Percentiles rank a stretch among this genome's conserved stretches.
phyloP scores from a whole-genome alignment of 805 yeast species.

The Myxozyma geophila region DNA sequence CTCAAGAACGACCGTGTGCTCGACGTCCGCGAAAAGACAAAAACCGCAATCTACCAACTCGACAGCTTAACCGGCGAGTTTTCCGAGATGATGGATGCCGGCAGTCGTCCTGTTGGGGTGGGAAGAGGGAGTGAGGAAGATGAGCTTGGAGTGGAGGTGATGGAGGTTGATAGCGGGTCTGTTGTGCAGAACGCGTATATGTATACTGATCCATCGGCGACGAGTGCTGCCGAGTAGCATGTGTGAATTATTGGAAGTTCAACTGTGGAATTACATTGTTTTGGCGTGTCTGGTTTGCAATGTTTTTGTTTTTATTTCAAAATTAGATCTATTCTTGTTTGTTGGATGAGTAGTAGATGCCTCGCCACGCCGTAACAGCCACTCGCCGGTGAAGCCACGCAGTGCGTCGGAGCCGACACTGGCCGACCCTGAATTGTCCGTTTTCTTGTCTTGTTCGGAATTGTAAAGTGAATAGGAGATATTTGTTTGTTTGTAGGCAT shows the following conservation, averaged over 20 bases:
- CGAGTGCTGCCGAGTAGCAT: not conserved
- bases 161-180: slow-evolving; percentile 9
- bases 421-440: no score
- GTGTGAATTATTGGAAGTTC: not conserved
- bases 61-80: slow-evolving; percentile 25
- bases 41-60: slow-evolving; percentile 53
- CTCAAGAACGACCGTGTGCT: slow-evolving; percentile 24
- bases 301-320: not conserved
- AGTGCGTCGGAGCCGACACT: no score
- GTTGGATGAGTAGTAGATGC: not conserved
- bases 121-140: not conserved
- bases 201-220: slow-evolving; percentile 2
- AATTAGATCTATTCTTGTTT: not conserved
- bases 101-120: no score
- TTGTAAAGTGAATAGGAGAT: no score
- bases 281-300: not conserved
- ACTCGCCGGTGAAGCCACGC: no score
- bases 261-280: not conserved
- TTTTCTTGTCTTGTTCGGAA: no score
- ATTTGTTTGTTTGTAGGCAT: no score
- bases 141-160: slow-evolving; percentile 2
- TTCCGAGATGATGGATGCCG: not conserved
- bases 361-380: not conserved
- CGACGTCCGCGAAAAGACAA: slow-evolving; percentile 50
- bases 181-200: slow-evolving; percentile 4